A percentile compares a stretch with the other conserved stretches of the same genome.
These are phyloP conservation scores for Trematosphaeria pertusa DNA, from an alignment of 2,329 filamentous ascomycete genomes.

Conservation along the genomic window DNA sequence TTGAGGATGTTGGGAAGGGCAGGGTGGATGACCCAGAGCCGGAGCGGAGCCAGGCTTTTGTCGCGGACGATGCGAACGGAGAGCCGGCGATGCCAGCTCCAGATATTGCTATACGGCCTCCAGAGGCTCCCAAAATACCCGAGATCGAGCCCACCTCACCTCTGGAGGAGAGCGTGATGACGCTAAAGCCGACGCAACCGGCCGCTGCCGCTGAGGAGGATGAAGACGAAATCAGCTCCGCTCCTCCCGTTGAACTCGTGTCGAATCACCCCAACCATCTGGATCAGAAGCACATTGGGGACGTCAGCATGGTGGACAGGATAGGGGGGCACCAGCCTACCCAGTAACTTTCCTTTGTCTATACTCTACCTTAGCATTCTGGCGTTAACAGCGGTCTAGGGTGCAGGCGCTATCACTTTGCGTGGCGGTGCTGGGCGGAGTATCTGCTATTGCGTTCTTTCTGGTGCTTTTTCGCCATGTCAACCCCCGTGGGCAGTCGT, in stretches of 20 bases:
- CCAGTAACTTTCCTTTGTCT: conserved; percentile 29
- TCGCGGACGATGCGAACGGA: conserved; percentile 28
- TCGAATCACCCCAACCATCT: conserved; percentile 25
- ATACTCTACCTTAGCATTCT: conserved; percentile 5
- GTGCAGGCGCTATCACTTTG: not conserved
- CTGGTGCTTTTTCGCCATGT: not conserved
- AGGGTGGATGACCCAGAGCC: conserved; percentile 3
- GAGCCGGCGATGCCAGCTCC: conserved; percentile 18
- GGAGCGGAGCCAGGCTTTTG: conserved; percentile 9
- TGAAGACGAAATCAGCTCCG: conserved; percentile 36
- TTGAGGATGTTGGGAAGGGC: conserved; percentile 43
- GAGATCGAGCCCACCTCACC: conserved; percentile 17
- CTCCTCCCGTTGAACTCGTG: conserved; percentile 31
- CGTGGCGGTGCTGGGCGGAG: not conserved
- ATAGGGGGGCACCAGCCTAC: conserved; percentile 36
- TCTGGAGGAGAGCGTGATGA: conserved; percentile 36
- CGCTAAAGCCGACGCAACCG: conserved; percentile 38
- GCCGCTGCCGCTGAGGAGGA: conserved; percentile 16
- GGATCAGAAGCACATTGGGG: conserved; percentile 44
- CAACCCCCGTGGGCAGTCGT: no score
- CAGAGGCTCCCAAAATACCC: conserved; percentile 10
- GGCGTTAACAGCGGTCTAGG: not conserved
- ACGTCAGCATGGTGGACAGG: conserved; percentile 37
- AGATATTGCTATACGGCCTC: conserved; percentile 17
- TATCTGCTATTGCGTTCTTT: not conserved